Evolutionary conservation across 805 yeast species (phyloP).

Genomic region (Lipomyces mesembrius): DNA sequence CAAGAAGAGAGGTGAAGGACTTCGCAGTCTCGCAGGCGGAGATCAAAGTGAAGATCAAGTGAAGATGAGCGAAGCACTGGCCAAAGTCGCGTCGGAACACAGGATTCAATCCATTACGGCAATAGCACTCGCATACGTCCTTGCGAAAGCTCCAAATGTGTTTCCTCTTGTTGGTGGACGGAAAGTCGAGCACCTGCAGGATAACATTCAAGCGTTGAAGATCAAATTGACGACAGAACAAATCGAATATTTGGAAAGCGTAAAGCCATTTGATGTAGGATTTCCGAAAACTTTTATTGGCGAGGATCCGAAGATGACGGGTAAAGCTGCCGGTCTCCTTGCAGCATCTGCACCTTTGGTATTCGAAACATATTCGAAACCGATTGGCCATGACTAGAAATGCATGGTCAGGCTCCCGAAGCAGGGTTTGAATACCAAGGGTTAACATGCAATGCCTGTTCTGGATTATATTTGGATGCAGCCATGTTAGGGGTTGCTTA

Average conservation of each 20-base stretch:
- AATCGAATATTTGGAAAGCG: conserved; percentile 31
- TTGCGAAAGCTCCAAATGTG: conserved; percentile 37
- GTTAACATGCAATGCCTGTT: no score
- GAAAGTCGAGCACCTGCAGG: conserved; percentile 38
- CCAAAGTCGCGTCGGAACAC: conserved; percentile 37
- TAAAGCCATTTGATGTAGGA: conserved; percentile 36
- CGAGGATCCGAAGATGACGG: conserved; percentile 11
- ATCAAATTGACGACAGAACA: conserved; percentile 35
- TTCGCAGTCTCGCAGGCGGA: conserved; percentile 11
- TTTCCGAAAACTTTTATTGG: conserved; percentile 33
- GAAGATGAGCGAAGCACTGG: conserved; percentile 36
- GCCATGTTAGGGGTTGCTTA: no score
- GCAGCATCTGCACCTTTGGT: conserved; percentile 6
- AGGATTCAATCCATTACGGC: conserved; percentile 15
- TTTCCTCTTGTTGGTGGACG: conserved; percentile 41
- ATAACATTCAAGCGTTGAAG: conserved; percentile 36
- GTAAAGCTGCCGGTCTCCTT: background rate
- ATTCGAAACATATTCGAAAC: conserved; percentile 1
- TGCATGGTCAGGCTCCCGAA: no score
- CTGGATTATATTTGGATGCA: no score
- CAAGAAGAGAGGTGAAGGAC: conserved; percentile 32
- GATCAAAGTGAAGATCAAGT: conserved; percentile 34
- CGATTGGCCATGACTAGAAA: background rate
- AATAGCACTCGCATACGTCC: conserved; percentile 40
- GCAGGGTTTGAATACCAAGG: no score